phyloP scores from a whole-genome alignment of 139 green algal genomes.

The Mesotaenium endlicherianum region DNA sequence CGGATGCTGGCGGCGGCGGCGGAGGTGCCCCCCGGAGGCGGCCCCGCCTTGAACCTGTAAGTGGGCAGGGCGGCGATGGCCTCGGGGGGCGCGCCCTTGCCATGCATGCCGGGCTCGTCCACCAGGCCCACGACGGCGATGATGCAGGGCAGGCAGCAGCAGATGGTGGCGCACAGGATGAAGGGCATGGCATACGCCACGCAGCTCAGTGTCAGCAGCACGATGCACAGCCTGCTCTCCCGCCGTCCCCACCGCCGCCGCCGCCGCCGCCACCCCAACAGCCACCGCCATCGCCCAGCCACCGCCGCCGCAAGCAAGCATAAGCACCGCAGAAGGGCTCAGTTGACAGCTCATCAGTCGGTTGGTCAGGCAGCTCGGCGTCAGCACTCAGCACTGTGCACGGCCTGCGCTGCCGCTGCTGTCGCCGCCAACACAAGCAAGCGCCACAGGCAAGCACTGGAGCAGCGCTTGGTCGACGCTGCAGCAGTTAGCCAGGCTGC shows the following conservation, averaged over 20 bases:
- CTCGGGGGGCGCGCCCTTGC: constrained; percentile 34
- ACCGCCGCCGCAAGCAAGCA: not conserved
- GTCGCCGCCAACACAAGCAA: too few species aligned
- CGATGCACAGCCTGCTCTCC: constrained; percentile 19
- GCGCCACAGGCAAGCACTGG: too few species aligned
- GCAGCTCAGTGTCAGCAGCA: constrained; percentile 38
- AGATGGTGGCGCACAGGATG: constrained; percentile 50
- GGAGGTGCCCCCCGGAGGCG: not conserved
- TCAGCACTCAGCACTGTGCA: not conserved
- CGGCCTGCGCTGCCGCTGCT: not conserved
- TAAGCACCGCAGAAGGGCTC: not conserved
- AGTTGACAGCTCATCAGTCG: not conserved
- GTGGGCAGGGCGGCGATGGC: constrained; percentile 24
- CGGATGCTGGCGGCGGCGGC: not conserved
- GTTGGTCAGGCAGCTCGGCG: not conserved
- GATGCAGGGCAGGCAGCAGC: constrained; percentile 52
- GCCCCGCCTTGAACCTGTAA: constrained; percentile 39
- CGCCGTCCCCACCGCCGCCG: not conserved
- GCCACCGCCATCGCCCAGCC: not conserved
- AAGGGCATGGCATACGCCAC: constrained; percentile 45
- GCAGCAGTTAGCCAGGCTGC: too few species aligned
- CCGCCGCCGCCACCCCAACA: not conserved
- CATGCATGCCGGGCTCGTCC: constrained; percentile 36
- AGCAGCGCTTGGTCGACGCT: too few species aligned
- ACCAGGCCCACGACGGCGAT: constrained; percentile 37